A percentile compares a stretch with the other conserved stretches of the same genome.
phyloP scores from a whole-genome alignment of 192 early-diverging fungal genomes.

The Coemansia sp. region DNA sequence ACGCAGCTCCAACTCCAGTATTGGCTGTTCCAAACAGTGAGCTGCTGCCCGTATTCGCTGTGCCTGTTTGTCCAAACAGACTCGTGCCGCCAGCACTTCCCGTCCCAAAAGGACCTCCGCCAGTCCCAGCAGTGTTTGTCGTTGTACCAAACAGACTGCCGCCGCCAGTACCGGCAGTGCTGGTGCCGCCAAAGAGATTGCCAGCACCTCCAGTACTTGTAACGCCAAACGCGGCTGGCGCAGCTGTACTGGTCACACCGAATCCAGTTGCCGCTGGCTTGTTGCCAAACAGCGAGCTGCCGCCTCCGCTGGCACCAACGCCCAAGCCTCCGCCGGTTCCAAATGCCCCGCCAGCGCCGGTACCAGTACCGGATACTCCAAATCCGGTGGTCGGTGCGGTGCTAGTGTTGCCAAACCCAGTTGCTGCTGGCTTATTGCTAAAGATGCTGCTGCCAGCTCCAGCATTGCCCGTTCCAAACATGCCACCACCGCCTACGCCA shows the following conservation, averaged over 20 bases:
- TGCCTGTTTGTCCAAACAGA: neutral
- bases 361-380: neutral
- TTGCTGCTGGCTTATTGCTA: constrained; percentile 8
- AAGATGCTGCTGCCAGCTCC: constrained; percentile 20
- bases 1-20: constrained; percentile 12
- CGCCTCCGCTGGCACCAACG: neutral
- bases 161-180: constrained; percentile 18
- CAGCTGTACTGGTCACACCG: constrained; percentile 12
- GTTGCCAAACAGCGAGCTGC: neutral
- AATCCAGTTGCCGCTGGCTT: neutral
- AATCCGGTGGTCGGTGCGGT: neutral
- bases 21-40: constrained; percentile 45
- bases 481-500: constrained; percentile 22
- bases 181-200: constrained; percentile 34
- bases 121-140: neutral
- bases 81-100: constrained; percentile 38
- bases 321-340: neutral
- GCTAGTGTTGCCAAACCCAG: constrained; percentile 15
- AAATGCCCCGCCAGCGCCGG: neutral
- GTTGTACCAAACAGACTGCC: constrained; percentile 29
- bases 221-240: constrained; percentile 6
- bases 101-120: constrained; percentile 47
- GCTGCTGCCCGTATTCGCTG: constrained; percentile 40
- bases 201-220: constrained; percentile 25
- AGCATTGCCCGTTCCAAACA: constrained; percentile 12